Evolutionary conservation across 441 rosid genomes (phyloP), one percentile per base, ranked within the genome.

Genomic region (Mallotus japonicus): DNA sequence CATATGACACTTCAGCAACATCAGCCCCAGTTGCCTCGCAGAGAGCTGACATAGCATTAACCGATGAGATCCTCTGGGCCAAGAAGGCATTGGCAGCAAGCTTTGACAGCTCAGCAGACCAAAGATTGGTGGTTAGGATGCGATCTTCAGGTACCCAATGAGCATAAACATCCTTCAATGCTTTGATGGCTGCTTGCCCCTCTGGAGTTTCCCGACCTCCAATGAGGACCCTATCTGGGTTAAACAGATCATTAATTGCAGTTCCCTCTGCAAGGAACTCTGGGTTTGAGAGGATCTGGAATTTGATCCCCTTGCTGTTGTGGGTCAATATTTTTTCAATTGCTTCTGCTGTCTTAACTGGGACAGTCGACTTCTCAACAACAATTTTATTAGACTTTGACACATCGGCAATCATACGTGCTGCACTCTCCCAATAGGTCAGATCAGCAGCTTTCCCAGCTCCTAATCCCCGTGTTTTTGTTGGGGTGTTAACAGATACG

Each of bases 221-320:
- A 24, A 94, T 94, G 5, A 94, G 97, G 58, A 94, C 99, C 58
- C 99, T 88, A 75, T 94, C 99, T 0, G 99, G 99, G 4, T 77
- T 72, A 76, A 89, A 82, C 42, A 94, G 91, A 76, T 94, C 99
- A 22, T 78, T 77, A 50, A 94, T 90, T 34, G 99, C 99, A 28
- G 99, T 94, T 77, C 99, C 99, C 77, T 94, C 98, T 1, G 97
- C 98, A 69, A 94, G 98, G 74, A 94, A 94, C 83, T 94, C 98
- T 0, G 98, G 98, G 84, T 94, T 94, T 8, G 98, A 94, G n/a
- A 94, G 89, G 77, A 94, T 92, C 83, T 94, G 98, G 77, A 87
- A 94, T 67, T 89, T 92, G 85, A 94, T 92, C 69, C 98, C 98
- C 79, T 93, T 93, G 87, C 95, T 92, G 77, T 93, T 93, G 81